phyloP scores from a whole-genome alignment of 768 basidiomycete genomes.

The Leccinum broughii region DNA sequence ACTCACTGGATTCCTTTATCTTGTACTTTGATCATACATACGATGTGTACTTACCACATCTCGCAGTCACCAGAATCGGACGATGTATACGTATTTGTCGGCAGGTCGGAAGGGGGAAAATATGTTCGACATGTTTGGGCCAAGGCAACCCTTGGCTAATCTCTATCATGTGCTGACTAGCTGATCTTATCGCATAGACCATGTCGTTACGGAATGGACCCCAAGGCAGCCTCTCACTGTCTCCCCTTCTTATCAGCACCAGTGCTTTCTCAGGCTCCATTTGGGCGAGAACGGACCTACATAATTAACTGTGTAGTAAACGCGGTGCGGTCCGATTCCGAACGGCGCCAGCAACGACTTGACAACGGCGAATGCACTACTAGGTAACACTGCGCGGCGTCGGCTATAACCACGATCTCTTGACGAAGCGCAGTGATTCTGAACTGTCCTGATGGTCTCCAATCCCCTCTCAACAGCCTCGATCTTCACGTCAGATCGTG shows the following conservation, averaged over 20 bases:
- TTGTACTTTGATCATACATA: constrained; percentile 9
- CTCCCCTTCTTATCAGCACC: too few relatives aligned
- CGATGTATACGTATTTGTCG: neutral
- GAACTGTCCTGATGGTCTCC: neutral
- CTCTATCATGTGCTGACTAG: too few relatives aligned
- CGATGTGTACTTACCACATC: constrained; percentile 9
- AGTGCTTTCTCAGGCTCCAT: neutral
- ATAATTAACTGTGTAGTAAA: too few relatives aligned
- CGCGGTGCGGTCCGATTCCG: neutral
- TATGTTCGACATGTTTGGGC: too few relatives aligned
- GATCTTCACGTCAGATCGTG: neutral
- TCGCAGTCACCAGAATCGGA: neutral
- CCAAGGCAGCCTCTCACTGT: too few relatives aligned
- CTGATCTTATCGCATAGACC: too few relatives aligned
- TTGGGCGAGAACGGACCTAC: neutral
- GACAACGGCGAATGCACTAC: neutral
- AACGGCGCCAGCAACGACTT: neutral
- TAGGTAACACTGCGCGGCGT: neutral
- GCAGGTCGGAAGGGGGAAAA: too few relatives aligned
- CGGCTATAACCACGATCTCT: neutral
- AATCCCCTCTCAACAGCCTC: neutral
- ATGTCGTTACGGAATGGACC: too few relatives aligned
- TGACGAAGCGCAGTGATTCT: neutral
- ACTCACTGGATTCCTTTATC: constrained; percentile 13
- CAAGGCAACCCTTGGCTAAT: neutral